Base-by-base conservation (phyloP, 208 protist genomes). In the Acanthamoeba sp. region DNA sequence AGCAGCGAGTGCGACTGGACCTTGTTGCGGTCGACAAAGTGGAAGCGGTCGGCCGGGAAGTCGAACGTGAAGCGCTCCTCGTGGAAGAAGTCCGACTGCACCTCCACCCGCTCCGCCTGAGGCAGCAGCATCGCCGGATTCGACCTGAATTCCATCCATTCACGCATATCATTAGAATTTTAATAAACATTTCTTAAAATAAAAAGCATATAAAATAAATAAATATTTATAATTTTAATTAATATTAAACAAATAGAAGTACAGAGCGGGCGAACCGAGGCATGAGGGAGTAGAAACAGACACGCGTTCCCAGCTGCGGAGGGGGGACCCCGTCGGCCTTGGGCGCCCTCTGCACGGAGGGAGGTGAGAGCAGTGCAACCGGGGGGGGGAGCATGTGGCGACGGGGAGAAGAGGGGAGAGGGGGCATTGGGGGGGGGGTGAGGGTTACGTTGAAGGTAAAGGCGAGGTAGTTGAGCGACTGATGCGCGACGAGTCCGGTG, bases 31-130 rank as follows among this genome's bases (percentile, higher is more conserved):
- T 91, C 85, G 40, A 91, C 29, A 36, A 91, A 91, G 36, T 73
- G 50, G 85, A 91, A 91, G 12, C 57, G 12, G 57, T 62, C 45
- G 32, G 12, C 20, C 7, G 85, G 85, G 55, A 71, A 91, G 32
- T 91, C 85, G 57, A 91, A 91, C 18, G 85, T 71, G 59, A 91
- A 91, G 6, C 34, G 12, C 55, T 91, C 85, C 57, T 91, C 85
- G 32, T 91, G 55, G 59, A 91, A 91, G 59, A 91, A 91, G 34
- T 50, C 52, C 12, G 85, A 42, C 22, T 20, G 85, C 50, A 91
- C 42, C 7, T 91, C 85, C 50, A 91, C 18, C 12, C 52, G 4
- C 24, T 91, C 85, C 10, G 29, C 85, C 36, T 91, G 29, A 1
- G 85, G 36, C 36, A 91, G 34, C 36, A 91, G 52, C n/a, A 91